Evolutionary conservation across 2,329 filamentous ascomycete species (phyloP).

Genomic region (Elsinoe perseae): DNA sequence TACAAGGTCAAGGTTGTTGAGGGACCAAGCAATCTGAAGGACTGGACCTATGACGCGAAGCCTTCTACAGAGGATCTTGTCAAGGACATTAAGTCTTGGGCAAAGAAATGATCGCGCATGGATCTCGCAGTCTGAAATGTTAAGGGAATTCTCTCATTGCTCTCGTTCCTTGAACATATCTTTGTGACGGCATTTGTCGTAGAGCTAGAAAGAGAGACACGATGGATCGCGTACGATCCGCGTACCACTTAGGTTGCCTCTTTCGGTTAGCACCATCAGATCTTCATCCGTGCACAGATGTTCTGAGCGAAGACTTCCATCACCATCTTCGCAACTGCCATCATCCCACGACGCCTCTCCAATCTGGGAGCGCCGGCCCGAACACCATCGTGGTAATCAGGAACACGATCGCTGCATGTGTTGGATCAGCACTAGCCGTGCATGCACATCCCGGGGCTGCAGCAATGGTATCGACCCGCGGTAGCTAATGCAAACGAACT

Average conservation of each 20-base stretch:
- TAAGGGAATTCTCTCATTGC: too few relatives aligned
- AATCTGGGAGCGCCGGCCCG: neutral
- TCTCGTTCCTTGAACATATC: neutral
- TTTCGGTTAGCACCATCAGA: conserved; percentile 1
- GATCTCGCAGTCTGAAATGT: too few relatives aligned
- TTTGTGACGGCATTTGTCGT: neutral
- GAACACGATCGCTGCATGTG: neutral
- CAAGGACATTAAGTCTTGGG: too few relatives aligned
- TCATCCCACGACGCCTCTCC: neutral
- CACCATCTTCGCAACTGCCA: neutral
- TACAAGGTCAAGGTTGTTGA: too few relatives aligned
- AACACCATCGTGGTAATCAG: neutral
- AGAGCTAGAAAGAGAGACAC: neutral
- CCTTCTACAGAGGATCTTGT: too few relatives aligned
- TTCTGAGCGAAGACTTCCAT: conserved; percentile 12
- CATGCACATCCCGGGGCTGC: neutral
- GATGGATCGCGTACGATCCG: neutral
- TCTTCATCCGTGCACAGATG: neutral
- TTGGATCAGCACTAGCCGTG: neutral
- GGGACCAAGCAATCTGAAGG: too few relatives aligned
- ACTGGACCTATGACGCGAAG: too few relatives aligned
- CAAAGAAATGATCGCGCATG: too few relatives aligned
- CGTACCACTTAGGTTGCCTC: neutral
- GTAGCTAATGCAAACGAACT: too few relatives aligned
- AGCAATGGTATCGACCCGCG: too few relatives aligned